Base-by-base conservation (phyloP, 2,329 filamentous ascomycete genomes). In the Atkinsonella texensis region DNA sequence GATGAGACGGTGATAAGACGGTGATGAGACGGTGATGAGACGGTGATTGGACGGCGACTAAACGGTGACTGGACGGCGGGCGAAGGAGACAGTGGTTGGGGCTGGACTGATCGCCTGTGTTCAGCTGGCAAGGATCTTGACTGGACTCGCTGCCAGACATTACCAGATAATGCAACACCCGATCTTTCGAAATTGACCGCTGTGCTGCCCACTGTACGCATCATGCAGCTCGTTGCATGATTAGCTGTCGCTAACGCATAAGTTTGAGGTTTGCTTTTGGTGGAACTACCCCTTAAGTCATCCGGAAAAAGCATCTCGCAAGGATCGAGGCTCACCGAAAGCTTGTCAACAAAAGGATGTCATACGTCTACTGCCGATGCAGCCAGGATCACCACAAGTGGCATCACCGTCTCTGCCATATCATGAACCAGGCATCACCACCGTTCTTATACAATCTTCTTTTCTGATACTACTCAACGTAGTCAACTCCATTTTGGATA, bases 381-480 rank as follows among this genome's bases (percentile, higher is more conserved):
- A 28, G n/a, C 12, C 47, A 42, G 38, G 3, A 31, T 32, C 23
- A n/a, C 31, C 20, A 18, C 20, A 48, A n/a, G 18, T 35, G 23
- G 18, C 39, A 17, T 32, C 31, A 17, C 3, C 42, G 11, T 50
- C 52, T 17, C 61, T 74, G 4, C 69, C 79, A 0, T 87, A 86
- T 60, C 74, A 83, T 52, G 83, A 87, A 58, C 82, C 83, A 0
- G 65, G 65, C 0, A 81, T 87, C 17, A 56, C 68, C 9, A 75
- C 72, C 0, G 75, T 89, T 45, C 71, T 88, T 2, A 73, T 77
- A 43, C 72, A 77, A 4, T 68, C 81, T 0, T 80, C 79, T 0
- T 83, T 89, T 56, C 63, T 88, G 0, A 60, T 87, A 0, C 62
- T 79, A 0, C 72, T 87, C 44, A 87, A 87, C 56, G 44, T 75